A percentile compares a stretch with the other conserved stretches of the same genome.
Conservation (phyloP, 768 basidiomycete species). For the Lentinula boryana region DNA sequence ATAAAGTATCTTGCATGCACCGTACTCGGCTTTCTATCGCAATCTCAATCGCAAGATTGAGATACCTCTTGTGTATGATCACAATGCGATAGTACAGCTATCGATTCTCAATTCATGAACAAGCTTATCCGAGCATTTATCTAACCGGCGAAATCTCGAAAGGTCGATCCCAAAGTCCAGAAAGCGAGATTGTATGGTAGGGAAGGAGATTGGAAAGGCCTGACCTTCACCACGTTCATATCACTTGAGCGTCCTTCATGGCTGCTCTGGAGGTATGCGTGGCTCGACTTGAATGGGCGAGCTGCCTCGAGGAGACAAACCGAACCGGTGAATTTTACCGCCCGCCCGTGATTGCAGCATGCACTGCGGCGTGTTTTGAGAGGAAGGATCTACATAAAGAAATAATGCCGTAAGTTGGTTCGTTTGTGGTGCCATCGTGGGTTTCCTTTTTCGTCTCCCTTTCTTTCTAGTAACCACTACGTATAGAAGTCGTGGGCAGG, state of each 20-base stretch:
- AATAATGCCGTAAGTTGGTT: slow-evolving; percentile 6
- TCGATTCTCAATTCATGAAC: neutral
- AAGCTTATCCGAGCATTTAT: slow-evolving; percentile 1
- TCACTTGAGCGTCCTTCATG: slow-evolving; percentile 1
- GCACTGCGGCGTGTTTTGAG: neutral
- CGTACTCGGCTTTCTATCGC: neutral
- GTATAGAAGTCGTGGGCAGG: slow-evolving; percentile 3
- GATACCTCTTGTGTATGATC: neutral
- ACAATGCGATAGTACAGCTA: neutral
- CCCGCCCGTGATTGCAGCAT: neutral
- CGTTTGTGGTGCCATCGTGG: slow-evolving; percentile 4
- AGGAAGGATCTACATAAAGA: neutral
- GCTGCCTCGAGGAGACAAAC: slow-evolving; percentile 3
- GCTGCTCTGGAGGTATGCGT: neutral
- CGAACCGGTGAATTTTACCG: neutral
- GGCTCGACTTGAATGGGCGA: neutral
- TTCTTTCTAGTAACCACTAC: slow-evolving; percentile 4
- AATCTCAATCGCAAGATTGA: neutral
- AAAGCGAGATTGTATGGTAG: neutral
- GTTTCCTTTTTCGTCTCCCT: slow-evolving; percentile 3
- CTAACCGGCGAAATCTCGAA: slow-evolving; percentile 4
- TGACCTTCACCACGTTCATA: neutral
- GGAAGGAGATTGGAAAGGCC: neutral
- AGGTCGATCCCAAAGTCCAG: neutral
- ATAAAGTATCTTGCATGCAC: neutral